phyloP scores from a whole-genome alignment of 345 rosid species.

The Anacardium occidentale region DNA sequence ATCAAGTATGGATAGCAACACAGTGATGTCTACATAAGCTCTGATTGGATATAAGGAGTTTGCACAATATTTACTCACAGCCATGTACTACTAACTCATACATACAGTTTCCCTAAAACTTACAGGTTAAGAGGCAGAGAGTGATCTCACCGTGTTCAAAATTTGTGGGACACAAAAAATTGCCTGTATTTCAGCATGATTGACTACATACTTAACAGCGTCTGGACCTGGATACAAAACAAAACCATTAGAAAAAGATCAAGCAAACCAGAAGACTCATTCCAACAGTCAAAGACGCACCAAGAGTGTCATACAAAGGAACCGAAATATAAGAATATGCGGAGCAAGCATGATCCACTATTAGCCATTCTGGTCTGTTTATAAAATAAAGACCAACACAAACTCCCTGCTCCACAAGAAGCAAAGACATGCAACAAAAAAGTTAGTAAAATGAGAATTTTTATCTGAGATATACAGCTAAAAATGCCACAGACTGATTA shows the following conservation, averaged over 20 bases:
- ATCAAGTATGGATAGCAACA: neutral
- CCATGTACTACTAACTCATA: neutral
- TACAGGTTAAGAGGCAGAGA: conserved; percentile 18
- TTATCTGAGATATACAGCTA: neutral
- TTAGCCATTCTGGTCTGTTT: conserved; percentile 89
- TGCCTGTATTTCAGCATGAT: conserved; percentile 73
- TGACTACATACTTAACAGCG: conserved; percentile 71
- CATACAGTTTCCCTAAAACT: neutral
- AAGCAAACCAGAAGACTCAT: neutral
- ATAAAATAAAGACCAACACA: conserved; percentile 69
- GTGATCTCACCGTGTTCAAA: conserved; percentile 59
- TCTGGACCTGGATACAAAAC: conserved; percentile 65
- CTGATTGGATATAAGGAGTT: neutral
- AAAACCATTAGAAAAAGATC: conserved; percentile 21
- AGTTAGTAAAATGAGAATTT: neutral
- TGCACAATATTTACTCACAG: neutral
- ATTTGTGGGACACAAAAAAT: conserved; percentile 84
- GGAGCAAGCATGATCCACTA: conserved; percentile 92
- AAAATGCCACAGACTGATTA: neutral
- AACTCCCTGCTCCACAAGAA: conserved; percentile 57
- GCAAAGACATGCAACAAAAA: conserved; percentile 15
- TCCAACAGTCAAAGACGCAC: conserved; percentile 34
- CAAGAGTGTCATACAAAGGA: conserved; percentile 94
- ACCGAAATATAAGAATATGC: conserved; percentile 88
- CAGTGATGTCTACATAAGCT: neutral